phyloP scores from a whole-genome alignment of 306 rosid genomes.

The Phaseolus lunatus region DNA sequence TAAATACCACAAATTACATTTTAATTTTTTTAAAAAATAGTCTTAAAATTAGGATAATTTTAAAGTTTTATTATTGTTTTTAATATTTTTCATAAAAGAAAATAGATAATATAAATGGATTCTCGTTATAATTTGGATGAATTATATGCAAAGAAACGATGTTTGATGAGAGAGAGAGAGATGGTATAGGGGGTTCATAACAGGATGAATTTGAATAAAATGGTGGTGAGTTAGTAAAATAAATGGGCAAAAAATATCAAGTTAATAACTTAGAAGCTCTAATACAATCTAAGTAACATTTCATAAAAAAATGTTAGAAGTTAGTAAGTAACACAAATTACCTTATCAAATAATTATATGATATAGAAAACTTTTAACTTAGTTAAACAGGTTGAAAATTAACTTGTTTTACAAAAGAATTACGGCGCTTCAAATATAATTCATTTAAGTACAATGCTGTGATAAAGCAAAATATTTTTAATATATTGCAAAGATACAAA shows the following conservation, averaged over 20 bases:
- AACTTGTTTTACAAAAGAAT: not conserved
- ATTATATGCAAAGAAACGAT: not conserved
- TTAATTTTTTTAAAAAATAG: too few relatives aligned
- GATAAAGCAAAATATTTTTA: not conserved
- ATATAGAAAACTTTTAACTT: not conserved
- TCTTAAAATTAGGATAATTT: too few relatives aligned
- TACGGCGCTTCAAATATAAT: not conserved
- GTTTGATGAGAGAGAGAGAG: not conserved
- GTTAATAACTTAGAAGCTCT: not conserved
- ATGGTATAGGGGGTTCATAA: not conserved
- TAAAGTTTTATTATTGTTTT: too few relatives aligned
- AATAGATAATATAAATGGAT: too few relatives aligned
- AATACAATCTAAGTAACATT: not conserved
- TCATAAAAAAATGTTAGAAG: not conserved
- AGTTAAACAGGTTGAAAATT: not conserved
- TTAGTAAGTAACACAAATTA: not conserved
- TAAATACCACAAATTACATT: too few relatives aligned
- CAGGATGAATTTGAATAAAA: not conserved
- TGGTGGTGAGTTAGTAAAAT: not conserved
- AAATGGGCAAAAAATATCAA: not conserved
- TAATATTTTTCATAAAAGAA: too few relatives aligned
- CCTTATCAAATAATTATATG: not conserved
- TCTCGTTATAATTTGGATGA: not conserved
- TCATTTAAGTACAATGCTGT: not conserved
- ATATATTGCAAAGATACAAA: not conserved